Conservation (phyloP, 1,284 basidiomycete genomes). For the Ustilago vetiveriae region DNA sequence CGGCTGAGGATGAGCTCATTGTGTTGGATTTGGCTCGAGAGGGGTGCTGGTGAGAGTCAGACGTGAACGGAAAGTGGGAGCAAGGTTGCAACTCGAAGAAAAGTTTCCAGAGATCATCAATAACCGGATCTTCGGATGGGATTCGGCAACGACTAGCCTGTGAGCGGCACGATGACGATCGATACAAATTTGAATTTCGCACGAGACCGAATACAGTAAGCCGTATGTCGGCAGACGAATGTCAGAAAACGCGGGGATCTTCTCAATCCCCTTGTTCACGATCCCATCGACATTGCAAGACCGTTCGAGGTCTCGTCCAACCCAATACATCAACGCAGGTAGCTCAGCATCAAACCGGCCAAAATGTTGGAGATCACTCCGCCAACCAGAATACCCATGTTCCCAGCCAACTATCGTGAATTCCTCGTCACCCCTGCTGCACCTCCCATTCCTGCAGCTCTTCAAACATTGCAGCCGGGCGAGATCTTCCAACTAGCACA, state of each 20-base stretch:
- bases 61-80: background rate
- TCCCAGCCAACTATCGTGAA: slow-evolving; percentile 39
- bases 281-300: too few species aligned
- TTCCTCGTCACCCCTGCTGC: slow-evolving; percentile 21
- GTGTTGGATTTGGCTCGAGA: background rate
- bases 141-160: too few species aligned
- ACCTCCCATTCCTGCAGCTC: slow-evolving; percentile 18
- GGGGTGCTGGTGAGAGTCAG: background rate
- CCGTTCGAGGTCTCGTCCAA: too few species aligned
- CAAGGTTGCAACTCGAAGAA: too few species aligned
- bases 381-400: slow-evolving; percentile 31
- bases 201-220: too few species aligned
- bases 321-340: too few species aligned
- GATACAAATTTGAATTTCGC: background rate
- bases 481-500: slow-evolving; percentile 41
- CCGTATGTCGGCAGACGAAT: slow-evolving; percentile 4
- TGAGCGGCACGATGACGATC: slow-evolving; percentile 27
- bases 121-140: slow-evolving; percentile 18
- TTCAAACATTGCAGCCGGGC: slow-evolving; percentile 28
- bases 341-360: background rate
- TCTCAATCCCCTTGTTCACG: too few species aligned
- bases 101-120: background rate
- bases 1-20: slow-evolving; percentile 13
- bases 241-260: slow-evolving; percentile 2
- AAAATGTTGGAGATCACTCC: slow-evolving; percentile 35